A percentile compares a stretch with the other conserved stretches of the same genome.
Conservation (phyloP, 2,329 filamentous ascomycete genomes). For the Cladobotryum protrusum region DNA sequence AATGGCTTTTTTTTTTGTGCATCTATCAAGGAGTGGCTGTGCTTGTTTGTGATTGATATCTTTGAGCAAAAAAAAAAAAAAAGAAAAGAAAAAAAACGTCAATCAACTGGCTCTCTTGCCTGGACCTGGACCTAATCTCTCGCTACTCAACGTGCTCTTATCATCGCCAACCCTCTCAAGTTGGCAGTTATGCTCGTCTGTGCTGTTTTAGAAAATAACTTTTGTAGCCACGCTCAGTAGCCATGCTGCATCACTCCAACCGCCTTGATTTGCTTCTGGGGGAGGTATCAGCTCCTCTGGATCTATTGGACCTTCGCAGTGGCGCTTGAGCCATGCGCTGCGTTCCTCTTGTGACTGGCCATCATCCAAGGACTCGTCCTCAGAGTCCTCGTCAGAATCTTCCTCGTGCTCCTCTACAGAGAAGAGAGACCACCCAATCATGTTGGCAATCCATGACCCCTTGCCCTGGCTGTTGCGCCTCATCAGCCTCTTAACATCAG, state of each 20-base stretch:
- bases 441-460: constrained; percentile 52
- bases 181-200: neutral
- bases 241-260: constrained; percentile 64
- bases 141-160: neutral
- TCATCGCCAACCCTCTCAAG: no score
- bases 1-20: no score
- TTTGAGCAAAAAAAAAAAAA: neutral
- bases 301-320: constrained; percentile 36
- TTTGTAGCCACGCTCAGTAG: constrained; percentile 58
- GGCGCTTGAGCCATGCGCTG: constrained; percentile 28
- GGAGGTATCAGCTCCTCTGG: constrained; percentile 42
- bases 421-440: constrained; percentile 57
- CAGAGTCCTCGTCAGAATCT: constrained; percentile 38
- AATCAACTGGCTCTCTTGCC: neutral
- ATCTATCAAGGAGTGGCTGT: no score
- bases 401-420: constrained; percentile 56
- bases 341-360: constrained; percentile 23
- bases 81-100: neutral
- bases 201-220: constrained; percentile 42
- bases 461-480: constrained; percentile 45
- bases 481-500: constrained; percentile 50
- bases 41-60: no score
- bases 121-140: neutral
- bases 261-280: constrained; percentile 48
- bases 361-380: constrained; percentile 23